These are phyloP conservation scores for Amphibolis antarctica DNA, from an alignment of 106 monocot species.

Conservation along the genomic window DNA sequence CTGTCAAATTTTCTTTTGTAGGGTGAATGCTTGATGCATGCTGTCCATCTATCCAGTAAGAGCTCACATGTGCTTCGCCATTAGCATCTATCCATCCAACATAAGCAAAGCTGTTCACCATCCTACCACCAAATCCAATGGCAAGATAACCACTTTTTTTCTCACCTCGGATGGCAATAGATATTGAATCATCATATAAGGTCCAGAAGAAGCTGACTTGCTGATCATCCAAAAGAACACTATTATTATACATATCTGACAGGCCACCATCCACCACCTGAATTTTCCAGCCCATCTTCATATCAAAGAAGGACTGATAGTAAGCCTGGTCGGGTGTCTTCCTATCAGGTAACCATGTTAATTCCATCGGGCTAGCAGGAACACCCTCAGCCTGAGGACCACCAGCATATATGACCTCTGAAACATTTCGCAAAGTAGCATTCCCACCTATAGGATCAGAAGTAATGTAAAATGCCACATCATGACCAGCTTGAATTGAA, in stretches of 20 bases:
- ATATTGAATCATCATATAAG: constrained; percentile 52
- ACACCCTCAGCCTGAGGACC: constrained; percentile 65
- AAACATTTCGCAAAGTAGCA: constrained; percentile 61
- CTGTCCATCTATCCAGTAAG: constrained; percentile 80
- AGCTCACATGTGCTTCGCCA: constrained; percentile 56
- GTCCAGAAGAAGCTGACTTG: constrained; percentile 86
- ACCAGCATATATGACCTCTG: constrained; percentile 78
- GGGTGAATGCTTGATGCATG: constrained; percentile 51
- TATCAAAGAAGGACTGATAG: constrained; percentile 70
- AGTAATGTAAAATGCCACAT: constrained; percentile 80
- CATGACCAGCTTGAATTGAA: constrained; percentile 89
- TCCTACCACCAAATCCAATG: constrained; percentile 70
- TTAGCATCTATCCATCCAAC: constrained; percentile 77
- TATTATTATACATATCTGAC: constrained; percentile 93
- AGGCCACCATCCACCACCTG: constrained; percentile 94
- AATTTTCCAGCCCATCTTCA: constrained; percentile 97
- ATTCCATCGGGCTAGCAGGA: constrained; percentile 63
- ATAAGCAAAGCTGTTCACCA: constrained; percentile 86
- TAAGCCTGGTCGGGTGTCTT: constrained; percentile 89
- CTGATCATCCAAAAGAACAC: constrained; percentile 79
- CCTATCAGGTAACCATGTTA: constrained; percentile 71
- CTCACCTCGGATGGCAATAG: constrained; percentile 70
- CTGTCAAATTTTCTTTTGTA: constrained; percentile 62
- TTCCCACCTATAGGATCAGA: constrained; percentile 93
- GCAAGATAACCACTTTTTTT: constrained; percentile 90